A percentile compares a stretch with the other conserved stretches of the same genome.
phyloP scores from a whole-genome alignment of 768 basidiomycete species.

The Hygrophoropsis aurantiaca region DNA sequence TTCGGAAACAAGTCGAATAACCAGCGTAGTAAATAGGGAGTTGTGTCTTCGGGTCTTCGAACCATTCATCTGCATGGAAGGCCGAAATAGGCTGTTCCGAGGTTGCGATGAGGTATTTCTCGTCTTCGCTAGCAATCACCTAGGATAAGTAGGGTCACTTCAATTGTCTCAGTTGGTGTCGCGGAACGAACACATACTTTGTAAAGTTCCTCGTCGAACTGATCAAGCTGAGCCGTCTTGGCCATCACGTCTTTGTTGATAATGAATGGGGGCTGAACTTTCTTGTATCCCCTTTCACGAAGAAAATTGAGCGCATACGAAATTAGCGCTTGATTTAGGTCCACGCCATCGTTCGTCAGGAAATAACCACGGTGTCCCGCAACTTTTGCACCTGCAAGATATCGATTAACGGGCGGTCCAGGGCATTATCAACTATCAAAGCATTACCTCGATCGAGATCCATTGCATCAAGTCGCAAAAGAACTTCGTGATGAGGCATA shows the following conservation, averaged over 20 bases:
- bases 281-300: slow-evolving; percentile 79
- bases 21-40: slow-evolving; percentile 91
- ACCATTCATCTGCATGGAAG: slow-evolving; percentile 96
- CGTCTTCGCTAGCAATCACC: slow-evolving; percentile 88
- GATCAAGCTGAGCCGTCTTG: slow-evolving; percentile 96
- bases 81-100: slow-evolving; percentile 99
- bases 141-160: slow-evolving; percentile 21
- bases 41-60: slow-evolving; percentile 87
- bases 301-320: slow-evolving; percentile 94
- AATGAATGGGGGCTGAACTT: slow-evolving; percentile 96
- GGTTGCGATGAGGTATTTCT: slow-evolving; percentile 98
- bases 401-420: too few species aligned
- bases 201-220: slow-evolving; percentile 98
- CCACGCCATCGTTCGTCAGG: slow-evolving; percentile 92
- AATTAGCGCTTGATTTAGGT: slow-evolving; percentile 95
- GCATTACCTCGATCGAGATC: slow-evolving; percentile 90
- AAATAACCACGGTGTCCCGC: slow-evolving; percentile 97
- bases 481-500: slow-evolving; percentile 96
- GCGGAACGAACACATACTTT: slow-evolving; percentile 53
- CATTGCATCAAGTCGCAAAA: slow-evolving; percentile 91
- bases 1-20: slow-evolving; percentile 96
- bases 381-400: slow-evolving; percentile 74
- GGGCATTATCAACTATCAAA: slow-evolving; percentile 4
- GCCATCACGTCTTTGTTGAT: slow-evolving; percentile 98
- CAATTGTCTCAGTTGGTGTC: background rate